Conservation (phyloP, 2,329 filamentous ascomycete species). For the Cryphonectria carpinicola region DNA sequence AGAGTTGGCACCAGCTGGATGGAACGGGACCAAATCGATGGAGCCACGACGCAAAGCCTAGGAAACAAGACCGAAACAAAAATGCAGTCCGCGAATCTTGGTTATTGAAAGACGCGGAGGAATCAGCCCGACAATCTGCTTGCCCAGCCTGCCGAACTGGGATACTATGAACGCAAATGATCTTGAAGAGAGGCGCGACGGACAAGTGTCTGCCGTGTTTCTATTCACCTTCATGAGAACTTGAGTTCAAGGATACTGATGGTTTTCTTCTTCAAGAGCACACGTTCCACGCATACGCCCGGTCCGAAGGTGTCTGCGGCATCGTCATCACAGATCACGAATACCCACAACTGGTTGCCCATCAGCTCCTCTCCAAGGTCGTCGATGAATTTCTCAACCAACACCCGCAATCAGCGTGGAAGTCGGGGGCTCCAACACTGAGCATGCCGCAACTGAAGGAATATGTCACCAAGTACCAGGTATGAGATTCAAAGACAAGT, state of each 20-base stretch:
- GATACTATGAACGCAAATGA: neutral
- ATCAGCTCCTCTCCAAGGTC: slow-evolving; percentile 70
- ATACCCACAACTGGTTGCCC: slow-evolving; percentile 52
- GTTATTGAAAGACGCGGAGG: neutral
- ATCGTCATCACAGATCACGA: slow-evolving; percentile 78
- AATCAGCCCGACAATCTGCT: neutral
- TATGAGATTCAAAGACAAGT: neutral
- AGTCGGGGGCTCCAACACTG: slow-evolving; percentile 56
- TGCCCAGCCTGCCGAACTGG: neutral
- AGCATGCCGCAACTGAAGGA: slow-evolving; percentile 76
- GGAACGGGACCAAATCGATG: neutral
- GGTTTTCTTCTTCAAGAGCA: slow-evolving; percentile 50
- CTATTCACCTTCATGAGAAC: neutral
- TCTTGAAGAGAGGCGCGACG: neutral
- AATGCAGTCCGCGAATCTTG: neutral
- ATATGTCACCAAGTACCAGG: slow-evolving; percentile 67
- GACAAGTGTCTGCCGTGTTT: slow-evolving; percentile 4
- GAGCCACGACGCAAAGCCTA: neutral
- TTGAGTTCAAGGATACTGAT: neutral
- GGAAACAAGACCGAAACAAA: neutral
- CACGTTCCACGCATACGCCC: slow-evolving; percentile 78
- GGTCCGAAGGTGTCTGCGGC: slow-evolving; percentile 73
- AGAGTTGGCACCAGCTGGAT: neutral
- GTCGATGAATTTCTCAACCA: slow-evolving; percentile 83
- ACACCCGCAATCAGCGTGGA: slow-evolving; percentile 73